Conservation (phyloP, 805 yeast genomes). For the Ogataea trehalophila region DNA sequence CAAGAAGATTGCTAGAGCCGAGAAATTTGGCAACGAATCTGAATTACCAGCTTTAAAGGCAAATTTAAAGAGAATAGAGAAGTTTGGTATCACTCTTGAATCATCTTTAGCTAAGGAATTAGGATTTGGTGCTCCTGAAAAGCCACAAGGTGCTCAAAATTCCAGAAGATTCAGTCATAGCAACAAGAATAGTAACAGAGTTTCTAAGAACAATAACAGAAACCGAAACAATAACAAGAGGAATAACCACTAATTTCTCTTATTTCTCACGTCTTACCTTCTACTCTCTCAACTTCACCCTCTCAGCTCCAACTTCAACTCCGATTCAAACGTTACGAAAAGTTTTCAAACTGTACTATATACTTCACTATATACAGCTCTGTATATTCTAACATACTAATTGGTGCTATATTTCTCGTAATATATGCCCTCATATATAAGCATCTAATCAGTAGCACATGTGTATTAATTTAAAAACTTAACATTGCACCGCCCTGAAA, state of each 20-base stretch:
- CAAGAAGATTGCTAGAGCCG: constrained; percentile 65
- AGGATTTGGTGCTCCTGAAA: constrained; percentile 31
- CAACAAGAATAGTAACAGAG: neutral
- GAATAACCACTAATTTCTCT: neutral
- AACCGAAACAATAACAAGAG: neutral
- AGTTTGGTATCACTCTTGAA: constrained; percentile 74
- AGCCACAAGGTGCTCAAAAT: neutral
- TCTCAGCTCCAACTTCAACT: too few species aligned
- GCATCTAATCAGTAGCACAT: too few species aligned
- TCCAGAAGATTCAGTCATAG: constrained; percentile 1
- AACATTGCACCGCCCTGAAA: too few species aligned
- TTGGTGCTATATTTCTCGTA: too few species aligned
- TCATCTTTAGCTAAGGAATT: constrained; percentile 65
- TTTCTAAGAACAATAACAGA: neutral
- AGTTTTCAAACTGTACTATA: too few species aligned
- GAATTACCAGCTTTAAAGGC: constrained; percentile 48
- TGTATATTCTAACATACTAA: too few species aligned
- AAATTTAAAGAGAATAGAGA: constrained; percentile 66
- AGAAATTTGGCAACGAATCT: constrained; percentile 69
- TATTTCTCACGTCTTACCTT: too few species aligned
- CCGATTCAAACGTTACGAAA: too few species aligned
- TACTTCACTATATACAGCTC: too few species aligned
- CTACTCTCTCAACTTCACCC: too few species aligned
- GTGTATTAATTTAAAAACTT: too few species aligned
- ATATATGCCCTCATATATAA: too few species aligned